Conservation (phyloP, 2,329 filamentous ascomycete species). For the Cladosporium oxysporum region DNA sequence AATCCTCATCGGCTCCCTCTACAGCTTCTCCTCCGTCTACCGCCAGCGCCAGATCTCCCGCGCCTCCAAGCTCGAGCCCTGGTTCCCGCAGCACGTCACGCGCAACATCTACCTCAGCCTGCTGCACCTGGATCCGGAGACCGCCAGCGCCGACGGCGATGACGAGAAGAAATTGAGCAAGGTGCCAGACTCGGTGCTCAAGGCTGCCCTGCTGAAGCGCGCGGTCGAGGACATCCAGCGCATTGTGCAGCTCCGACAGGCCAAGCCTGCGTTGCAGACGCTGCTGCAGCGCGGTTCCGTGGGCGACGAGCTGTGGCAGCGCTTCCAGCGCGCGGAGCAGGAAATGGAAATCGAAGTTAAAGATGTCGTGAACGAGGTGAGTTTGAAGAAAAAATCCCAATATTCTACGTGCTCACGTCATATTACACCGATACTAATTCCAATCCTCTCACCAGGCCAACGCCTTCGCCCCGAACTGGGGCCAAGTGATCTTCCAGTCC, state of each 20-base stretch:
- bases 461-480: conserved; percentile 84
- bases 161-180: conserved; percentile 64
- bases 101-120: conserved; percentile 94
- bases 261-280: conserved; percentile 82
- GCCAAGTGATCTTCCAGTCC: conserved; percentile 92
- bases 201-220: conserved; percentile 83
- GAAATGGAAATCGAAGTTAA: conserved; percentile 96
- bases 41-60: conserved; percentile 82
- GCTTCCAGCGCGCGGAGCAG: conserved; percentile 88
- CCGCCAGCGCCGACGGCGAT: conserved; percentile 51
- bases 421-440: not conserved
- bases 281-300: conserved; percentile 88
- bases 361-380: conserved; percentile 89
- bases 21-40: conserved; percentile 90
- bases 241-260: conserved; percentile 82
- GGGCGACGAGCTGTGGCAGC: conserved; percentile 92
- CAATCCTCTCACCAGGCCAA: conserved; percentile 67
- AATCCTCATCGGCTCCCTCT: conserved; percentile 83
- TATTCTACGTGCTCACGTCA: not conserved
- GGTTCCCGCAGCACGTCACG: conserved; percentile 89
- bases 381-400: conserved; percentile 25
- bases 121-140: conserved; percentile 69
- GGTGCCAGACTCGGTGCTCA: conserved; percentile 81
- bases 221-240: conserved; percentile 92
- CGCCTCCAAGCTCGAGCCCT: conserved; percentile 83